Evolutionary conservation across 2,329 filamentous ascomycete genomes (phyloP).

Genomic region (Diaporthe ampelina): DNA sequence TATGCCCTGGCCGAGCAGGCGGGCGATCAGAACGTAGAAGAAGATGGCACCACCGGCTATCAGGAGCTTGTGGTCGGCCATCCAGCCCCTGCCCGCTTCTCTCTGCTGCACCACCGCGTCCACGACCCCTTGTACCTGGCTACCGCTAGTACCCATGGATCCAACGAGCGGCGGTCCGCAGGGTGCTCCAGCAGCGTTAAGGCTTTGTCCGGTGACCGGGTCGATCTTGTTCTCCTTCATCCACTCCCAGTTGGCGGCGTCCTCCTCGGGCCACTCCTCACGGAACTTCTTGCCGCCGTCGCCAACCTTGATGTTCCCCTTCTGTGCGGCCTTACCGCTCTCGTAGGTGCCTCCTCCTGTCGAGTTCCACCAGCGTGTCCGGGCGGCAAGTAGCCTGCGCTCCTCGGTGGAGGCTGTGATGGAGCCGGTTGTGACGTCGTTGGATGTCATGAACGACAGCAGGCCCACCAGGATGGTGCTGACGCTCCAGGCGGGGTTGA

Average conservation of each 20-base stretch:
- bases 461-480: slow-evolving; percentile 95
- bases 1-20: slow-evolving; percentile 72
- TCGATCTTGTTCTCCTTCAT: slow-evolving; percentile 89
- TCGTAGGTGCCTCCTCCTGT: slow-evolving; percentile 86
- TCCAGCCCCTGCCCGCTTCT: slow-evolving; percentile 86
- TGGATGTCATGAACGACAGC: slow-evolving; percentile 97
- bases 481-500: slow-evolving; percentile 99
- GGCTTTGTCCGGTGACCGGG: slow-evolving; percentile 76
- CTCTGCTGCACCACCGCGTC: slow-evolving; percentile 82
- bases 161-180: slow-evolving; percentile 67
- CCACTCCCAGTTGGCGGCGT: slow-evolving; percentile 92
- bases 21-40: slow-evolving; percentile 84
- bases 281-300: slow-evolving; percentile 94
- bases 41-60: slow-evolving; percentile 80
- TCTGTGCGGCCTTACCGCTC: slow-evolving; percentile 65
- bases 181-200: slow-evolving; percentile 61
- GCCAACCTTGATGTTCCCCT: slow-evolving; percentile 89
- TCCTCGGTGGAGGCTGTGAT: slow-evolving; percentile 83
- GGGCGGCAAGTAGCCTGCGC: slow-evolving; percentile 80
- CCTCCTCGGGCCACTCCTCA: slow-evolving; percentile 89
- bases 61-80: slow-evolving; percentile 83
- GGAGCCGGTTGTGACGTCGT: slow-evolving; percentile 98
- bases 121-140: slow-evolving; percentile 79
- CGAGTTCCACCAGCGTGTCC: slow-evolving; percentile 95
- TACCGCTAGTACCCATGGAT: slow-evolving; percentile 73